These are phyloP conservation scores for Mycena olivaceomarginata DNA, from an alignment of 768 basidiomycete genomes.

Conservation along the genomic window DNA sequence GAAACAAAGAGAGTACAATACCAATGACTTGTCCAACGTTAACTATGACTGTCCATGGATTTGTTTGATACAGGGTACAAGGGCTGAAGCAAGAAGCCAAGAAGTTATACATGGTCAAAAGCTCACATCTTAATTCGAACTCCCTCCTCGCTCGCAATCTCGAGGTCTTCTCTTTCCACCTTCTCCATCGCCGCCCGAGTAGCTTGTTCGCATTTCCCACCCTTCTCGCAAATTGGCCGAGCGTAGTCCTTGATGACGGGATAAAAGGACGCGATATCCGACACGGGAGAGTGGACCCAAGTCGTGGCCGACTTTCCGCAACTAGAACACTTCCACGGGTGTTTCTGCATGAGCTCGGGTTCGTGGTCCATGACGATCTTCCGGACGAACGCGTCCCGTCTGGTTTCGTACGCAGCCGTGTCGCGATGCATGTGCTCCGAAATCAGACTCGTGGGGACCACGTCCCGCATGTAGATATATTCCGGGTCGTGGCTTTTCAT, in stretches of 20 bases:
- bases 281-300: conserved; percentile 34
- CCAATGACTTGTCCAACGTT: too few species aligned
- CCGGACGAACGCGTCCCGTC: conserved; percentile 35
- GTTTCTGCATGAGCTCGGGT: conserved; percentile 34
- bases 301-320: conserved; percentile 27
- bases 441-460: conserved; percentile 32
- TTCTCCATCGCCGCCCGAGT: conserved; percentile 29
- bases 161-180: conserved; percentile 21
- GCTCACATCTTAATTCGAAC: conserved; percentile 34
- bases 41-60: too few species aligned
- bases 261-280: conserved; percentile 31
- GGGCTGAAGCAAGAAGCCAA: background rate
- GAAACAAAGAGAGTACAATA: too few species aligned
- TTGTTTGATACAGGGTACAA: too few species aligned
- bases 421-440: background rate
- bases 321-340: conserved; percentile 30
- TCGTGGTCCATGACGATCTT: conserved; percentile 29
- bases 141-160: conserved; percentile 24
- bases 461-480: conserved; percentile 39
- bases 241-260: conserved; percentile 41
- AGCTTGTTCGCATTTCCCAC: conserved; percentile 10
- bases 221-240: conserved; percentile 32
- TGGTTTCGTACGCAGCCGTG: background rate
- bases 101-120: too few species aligned
- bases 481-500: conserved; percentile 28